Evolutionary conservation across 768 basidiomycete species (phyloP).

Genomic region (Panaeolus papilionaceus): DNA sequence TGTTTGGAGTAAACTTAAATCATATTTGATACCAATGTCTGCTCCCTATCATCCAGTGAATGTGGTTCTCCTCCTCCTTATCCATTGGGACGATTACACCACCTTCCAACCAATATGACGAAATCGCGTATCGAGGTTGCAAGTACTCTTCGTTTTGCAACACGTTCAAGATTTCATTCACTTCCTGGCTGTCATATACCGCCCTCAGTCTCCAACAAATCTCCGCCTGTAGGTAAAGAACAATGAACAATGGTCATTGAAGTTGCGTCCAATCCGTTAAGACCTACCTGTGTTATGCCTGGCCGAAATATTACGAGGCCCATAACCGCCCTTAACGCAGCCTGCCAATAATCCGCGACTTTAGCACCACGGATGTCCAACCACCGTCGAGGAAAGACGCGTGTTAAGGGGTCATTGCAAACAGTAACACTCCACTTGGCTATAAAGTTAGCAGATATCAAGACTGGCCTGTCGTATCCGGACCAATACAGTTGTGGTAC

Average conservation of each 20-base stretch:
- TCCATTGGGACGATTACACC: constrained; percentile 44
- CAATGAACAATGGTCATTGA: constrained; percentile 15
- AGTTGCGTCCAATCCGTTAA: not conserved
- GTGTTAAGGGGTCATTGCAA: constrained; percentile 48
- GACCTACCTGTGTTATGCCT: constrained; percentile 72
- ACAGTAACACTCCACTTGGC: constrained; percentile 62
- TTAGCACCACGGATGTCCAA: constrained; percentile 70
- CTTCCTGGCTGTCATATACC: constrained; percentile 79
- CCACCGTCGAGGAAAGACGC: constrained; percentile 77
- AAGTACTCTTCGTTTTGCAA: constrained; percentile 61
- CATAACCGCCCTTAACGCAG: constrained; percentile 73
- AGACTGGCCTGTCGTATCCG: constrained; percentile 60
- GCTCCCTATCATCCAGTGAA: constrained; percentile 63
- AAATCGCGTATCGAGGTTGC: constrained; percentile 35
- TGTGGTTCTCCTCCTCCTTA: constrained; percentile 55
- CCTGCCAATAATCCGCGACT: constrained; percentile 70
- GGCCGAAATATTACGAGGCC: constrained; percentile 73
- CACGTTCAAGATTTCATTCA: constrained; percentile 63
- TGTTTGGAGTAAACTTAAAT: constrained; percentile 3
- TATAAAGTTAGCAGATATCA: constrained; percentile 62
- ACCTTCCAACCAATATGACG: constrained; percentile 27
- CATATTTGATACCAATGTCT: constrained; percentile 75
- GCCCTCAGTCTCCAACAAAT: constrained; percentile 73
- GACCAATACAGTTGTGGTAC: constrained; percentile 70
- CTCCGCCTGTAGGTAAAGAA: constrained; percentile 53